Conservation (phyloP, 768 basidiomycete genomes). For the Inosperma sp. region DNA sequence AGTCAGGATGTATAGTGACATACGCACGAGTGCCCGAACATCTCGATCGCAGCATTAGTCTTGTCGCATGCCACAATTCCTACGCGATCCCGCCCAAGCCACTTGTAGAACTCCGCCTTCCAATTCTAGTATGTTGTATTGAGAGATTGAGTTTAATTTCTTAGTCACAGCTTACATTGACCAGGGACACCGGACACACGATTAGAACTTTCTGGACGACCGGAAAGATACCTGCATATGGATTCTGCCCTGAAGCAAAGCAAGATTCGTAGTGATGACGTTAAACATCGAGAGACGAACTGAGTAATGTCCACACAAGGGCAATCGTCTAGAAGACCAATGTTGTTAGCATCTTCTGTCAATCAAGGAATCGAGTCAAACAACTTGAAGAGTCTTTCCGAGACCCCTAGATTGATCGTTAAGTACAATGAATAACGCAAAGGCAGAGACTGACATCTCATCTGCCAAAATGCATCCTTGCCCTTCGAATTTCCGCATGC, state of each 20-base stretch:
- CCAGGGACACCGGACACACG: constrained; percentile 89
- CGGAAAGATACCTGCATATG: constrained; percentile 54
- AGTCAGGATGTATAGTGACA: neutral
- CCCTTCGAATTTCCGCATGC: constrained; percentile 83
- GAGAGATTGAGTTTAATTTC: neutral
- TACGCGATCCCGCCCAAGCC: constrained; percentile 59
- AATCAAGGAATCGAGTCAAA: neutral
- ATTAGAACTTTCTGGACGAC: constrained; percentile 79
- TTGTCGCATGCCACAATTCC: constrained; percentile 46
- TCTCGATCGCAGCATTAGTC: constrained; percentile 49
- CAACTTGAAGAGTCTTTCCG: constrained; percentile 88
- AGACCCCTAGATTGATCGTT: constrained; percentile 59
- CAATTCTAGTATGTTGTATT: constrained; percentile 61
- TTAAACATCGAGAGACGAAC: constrained; percentile 40
- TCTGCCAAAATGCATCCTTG: constrained; percentile 96
- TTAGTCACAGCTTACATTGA: constrained; percentile 56
- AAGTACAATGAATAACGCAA: constrained; percentile 8
- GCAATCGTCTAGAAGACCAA: constrained; percentile 63
- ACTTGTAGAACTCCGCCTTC: constrained; percentile 94
- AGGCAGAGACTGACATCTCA: constrained; percentile 65
- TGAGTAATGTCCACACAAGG: constrained; percentile 89
- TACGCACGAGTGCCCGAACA: constrained; percentile 70
- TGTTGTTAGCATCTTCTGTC: constrained; percentile 4
- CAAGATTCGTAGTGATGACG: too few species aligned
- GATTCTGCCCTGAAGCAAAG: constrained; percentile 70